Conservation (phyloP, 495 filamentous ascomycete species). For the Aspergillus taichungensis region DNA sequence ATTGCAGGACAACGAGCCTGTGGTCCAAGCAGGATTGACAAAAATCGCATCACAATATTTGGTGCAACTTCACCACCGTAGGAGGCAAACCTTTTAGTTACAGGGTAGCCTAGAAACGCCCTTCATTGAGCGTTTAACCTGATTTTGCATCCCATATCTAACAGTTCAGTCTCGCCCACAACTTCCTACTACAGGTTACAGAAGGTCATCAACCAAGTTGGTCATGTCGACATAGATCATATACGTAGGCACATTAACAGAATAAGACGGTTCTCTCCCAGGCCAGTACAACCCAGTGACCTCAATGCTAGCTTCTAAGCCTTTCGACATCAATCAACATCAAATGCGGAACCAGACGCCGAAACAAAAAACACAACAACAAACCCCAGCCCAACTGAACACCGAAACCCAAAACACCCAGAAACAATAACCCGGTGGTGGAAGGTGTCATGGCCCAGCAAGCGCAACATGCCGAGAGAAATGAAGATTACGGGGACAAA, state of each 20-base stretch:
- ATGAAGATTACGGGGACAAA: not conserved
- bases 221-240: constrained; percentile 19
- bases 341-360: constrained; percentile 12
- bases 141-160: too few relatives aligned
- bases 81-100: too few relatives aligned
- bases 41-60: too few relatives aligned
- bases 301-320: constrained; percentile 9
- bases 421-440: not conserved
- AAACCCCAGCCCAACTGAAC: not conserved
- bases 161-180: too few relatives aligned
- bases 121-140: too few relatives aligned
- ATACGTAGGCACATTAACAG: constrained; percentile 11
- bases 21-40: too few relatives aligned
- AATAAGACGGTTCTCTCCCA: not conserved
- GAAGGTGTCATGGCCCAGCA: constrained; percentile 1
- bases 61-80: too few relatives aligned
- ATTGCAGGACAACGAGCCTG: too few relatives aligned
- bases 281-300: constrained; percentile 6
- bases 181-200: too few relatives aligned
- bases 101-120: too few relatives aligned
- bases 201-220: constrained; percentile 12
- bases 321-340: constrained; percentile 4
- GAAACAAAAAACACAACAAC: constrained; percentile 2
- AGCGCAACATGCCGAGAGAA: not conserved
- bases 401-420: not conserved